A percentile compares a stretch with the other conserved stretches of the same genome.
phyloP scores from a whole-genome alignment of 164 flowering plant genomes.

The Macadamia tetraphylla region DNA sequence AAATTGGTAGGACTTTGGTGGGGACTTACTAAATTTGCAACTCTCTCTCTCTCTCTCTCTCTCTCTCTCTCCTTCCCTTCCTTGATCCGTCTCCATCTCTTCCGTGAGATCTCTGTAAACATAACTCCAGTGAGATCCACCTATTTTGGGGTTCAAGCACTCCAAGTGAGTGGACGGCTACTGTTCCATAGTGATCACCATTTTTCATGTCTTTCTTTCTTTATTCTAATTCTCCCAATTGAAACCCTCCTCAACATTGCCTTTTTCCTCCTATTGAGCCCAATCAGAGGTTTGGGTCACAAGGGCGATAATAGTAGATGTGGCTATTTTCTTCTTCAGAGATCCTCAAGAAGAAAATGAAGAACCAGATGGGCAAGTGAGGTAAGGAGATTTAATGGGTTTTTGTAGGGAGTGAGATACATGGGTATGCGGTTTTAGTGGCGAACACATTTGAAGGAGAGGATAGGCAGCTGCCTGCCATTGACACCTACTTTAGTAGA shows the following conservation, averaged over 20 bases:
- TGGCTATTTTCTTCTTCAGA: slow-evolving; percentile 15
- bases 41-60: no score
- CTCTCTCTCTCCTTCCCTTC: no score
- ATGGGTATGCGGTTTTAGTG: slow-evolving; percentile 16
- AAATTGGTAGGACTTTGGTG: no score
- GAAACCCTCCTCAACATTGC: slow-evolving; percentile 6
- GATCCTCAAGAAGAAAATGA: slow-evolving; percentile 20
- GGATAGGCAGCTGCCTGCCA: slow-evolving; percentile 11
- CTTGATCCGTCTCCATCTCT: no score
- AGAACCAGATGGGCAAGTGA: slow-evolving; percentile 12
- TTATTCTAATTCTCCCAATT: slow-evolving; percentile 9
- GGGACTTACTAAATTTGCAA: no score
- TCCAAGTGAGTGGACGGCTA: no score
- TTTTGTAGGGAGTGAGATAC: slow-evolving; percentile 29
- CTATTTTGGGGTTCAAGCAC: no score
- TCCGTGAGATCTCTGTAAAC: no score
- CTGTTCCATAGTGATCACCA: no score
- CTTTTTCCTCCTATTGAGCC: slow-evolving; percentile 27
- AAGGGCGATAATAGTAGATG: slow-evolving; percentile 18
- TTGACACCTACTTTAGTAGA: slow-evolving; percentile 19
- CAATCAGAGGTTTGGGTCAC: slow-evolving; percentile 49
- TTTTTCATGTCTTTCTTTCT: no score
- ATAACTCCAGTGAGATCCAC: no score
- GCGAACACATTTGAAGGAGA: slow-evolving; percentile 14
- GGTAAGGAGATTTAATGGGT: slow-evolving; percentile 18